phyloP scores from a whole-genome alignment of 2,329 filamentous ascomycete species.

The Ceratocystiopsis sp. region DNA sequence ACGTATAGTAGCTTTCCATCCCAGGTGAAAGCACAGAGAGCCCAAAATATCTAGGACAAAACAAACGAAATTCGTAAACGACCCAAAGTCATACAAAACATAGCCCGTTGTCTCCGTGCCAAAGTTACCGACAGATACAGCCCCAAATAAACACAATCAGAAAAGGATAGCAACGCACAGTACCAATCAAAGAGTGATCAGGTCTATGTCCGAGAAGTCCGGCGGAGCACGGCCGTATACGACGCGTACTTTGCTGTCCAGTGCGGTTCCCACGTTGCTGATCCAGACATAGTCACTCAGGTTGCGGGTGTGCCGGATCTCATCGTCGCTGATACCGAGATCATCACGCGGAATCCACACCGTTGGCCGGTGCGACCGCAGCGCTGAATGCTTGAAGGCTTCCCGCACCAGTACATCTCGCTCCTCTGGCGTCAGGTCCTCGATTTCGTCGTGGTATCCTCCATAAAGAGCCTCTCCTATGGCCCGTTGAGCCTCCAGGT shows the following conservation, averaged over 20 bases:
- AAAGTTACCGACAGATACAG: no score
- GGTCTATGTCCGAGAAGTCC: slow-evolving; percentile 74
- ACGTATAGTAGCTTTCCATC: no score
- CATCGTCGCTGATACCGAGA: slow-evolving; percentile 78
- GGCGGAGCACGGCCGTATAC: slow-evolving; percentile 75
- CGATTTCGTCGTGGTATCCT: slow-evolving; percentile 79
- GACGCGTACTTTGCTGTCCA: slow-evolving; percentile 69
- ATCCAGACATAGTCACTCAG: slow-evolving; percentile 79
- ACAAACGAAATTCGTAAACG: no score
- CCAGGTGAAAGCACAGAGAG: no score
- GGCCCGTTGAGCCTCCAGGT: slow-evolving; percentile 54
- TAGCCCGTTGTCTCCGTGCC: no score
- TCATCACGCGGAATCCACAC: slow-evolving; percentile 92
- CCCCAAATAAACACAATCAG: no score
- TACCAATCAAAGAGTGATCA: slow-evolving; percentile 51
- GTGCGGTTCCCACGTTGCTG: slow-evolving; percentile 76
- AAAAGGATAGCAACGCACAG: no score
- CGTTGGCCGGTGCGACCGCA: slow-evolving; percentile 68
- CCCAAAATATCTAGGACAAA: no score
- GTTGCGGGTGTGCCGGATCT: slow-evolving; percentile 59
- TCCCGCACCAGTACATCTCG: slow-evolving; percentile 70
- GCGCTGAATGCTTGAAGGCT: slow-evolving; percentile 79
- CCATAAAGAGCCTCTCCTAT: slow-evolving; percentile 73
- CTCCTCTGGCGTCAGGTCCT: slow-evolving; percentile 82
- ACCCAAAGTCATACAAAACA: no score